Evolutionary conservation across 2,329 filamentous ascomycete species (phyloP).

Genomic region (Botrytis porri): DNA sequence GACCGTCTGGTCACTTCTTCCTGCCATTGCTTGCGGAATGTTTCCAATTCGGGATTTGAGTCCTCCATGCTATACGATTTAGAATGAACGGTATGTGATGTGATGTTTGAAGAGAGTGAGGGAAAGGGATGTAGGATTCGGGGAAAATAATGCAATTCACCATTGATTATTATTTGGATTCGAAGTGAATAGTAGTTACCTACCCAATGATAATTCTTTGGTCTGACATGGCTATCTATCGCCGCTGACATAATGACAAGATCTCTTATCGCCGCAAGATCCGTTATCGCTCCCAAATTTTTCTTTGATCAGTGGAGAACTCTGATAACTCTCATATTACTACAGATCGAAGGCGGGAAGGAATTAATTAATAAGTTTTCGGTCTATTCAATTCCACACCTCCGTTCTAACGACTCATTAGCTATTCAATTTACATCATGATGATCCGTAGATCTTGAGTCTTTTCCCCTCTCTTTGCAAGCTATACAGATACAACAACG

Average conservation of each 20-base stretch:
- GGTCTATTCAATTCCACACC: background rate
- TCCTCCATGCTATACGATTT: constrained; percentile 38
- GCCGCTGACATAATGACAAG: constrained; percentile 19
- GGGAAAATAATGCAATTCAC: background rate
- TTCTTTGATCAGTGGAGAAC: constrained; percentile 9
- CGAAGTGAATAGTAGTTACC: background rate
- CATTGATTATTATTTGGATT: too few relatives aligned
- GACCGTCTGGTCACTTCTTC: constrained; percentile 54
- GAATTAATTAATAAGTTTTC: background rate
- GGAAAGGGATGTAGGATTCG: background rate
- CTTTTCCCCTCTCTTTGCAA: background rate
- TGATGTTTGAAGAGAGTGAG: background rate
- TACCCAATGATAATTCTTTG: background rate
- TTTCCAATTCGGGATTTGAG: constrained; percentile 71
- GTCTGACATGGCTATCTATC: constrained; percentile 17
- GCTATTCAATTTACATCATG: constrained; percentile 8
- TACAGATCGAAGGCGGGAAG: background rate
- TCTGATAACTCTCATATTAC: too few relatives aligned
- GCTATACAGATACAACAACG: background rate
- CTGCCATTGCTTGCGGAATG: constrained; percentile 81
- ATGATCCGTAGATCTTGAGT: background rate
- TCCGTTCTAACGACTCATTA: background rate
- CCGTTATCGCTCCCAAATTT: constrained; percentile 11
- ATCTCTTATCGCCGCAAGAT: constrained; percentile 14
- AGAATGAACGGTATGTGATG: too few relatives aligned